Evolutionary conservation across 2,329 filamentous ascomycete species (phyloP), one percentile per base, ranked within the genome.

Genomic region (Penicillium olsonii): DNA sequence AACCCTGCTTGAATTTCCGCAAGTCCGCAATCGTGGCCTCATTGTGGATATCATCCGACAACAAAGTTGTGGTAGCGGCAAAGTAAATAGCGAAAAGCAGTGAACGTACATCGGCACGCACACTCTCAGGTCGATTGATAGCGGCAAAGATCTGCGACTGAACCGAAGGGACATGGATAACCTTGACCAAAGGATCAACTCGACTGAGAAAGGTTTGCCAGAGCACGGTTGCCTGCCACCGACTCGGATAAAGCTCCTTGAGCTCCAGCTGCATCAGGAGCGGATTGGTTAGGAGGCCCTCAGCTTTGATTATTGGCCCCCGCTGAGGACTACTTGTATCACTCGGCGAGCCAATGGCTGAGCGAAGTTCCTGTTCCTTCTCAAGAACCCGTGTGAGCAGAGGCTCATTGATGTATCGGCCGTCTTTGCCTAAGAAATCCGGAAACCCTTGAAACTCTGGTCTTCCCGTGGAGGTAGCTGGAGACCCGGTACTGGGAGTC

Each of bases 11-110:
- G 33, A 58, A 66, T 11, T 41, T 48, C n/a, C 47, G 46, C 22
- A 64, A 27, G 20, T 57, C 56, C 2, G 45, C 29, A 18, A 48
- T 48, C 3, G 49, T 26, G 14, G 40, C 22, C 22, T 60, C 53
- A 33, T 57, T 54, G 2, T 39, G 38, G 1, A 52, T 45, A 18
- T 62, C 53, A 37, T 56, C 55, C 4, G 61, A 53, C 20, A 56
- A 27, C 7, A 57, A 42, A 10, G 53, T 38, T 8, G 63, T 66
- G 2, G 57, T 52, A 20, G 61, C 62, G 9, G 51, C 57, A 27
- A 63, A 67, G 41, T 56, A 66, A 8, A 67, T 58, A n/a, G 64
- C 56, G 45, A 64, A 67, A 4, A 67, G 48, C 26, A 67, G 51
- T 29, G 63, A 58, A 19, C 54, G 54, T 4, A 56, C 42, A 42